These are phyloP conservation scores for Cyberlindnera veronae DNA, from an alignment of 805 yeast species.

Conservation along the genomic window DNA sequence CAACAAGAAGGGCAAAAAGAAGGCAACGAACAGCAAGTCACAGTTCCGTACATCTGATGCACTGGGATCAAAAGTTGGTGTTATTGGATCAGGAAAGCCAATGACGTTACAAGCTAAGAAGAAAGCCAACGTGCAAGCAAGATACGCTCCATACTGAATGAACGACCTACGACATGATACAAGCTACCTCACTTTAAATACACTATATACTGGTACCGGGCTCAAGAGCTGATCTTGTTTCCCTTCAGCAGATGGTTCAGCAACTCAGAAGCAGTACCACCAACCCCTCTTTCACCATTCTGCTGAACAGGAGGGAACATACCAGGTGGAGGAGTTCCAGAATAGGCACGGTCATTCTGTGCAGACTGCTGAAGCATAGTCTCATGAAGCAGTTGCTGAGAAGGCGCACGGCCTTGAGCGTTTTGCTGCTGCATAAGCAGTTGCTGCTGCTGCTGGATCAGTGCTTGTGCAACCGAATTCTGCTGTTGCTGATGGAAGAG, in stretches of 20 bases:
- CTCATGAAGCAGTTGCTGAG: slow-evolving; percentile 25
- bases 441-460: slow-evolving; percentile 24
- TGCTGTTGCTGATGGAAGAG: slow-evolving; percentile 23
- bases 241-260: slow-evolving; percentile 84
- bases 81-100: slow-evolving; percentile 10
- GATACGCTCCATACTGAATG: slow-evolving; percentile 19
- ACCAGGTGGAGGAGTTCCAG: slow-evolving; percentile 73
- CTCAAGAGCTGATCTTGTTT: slow-evolving; percentile 42
- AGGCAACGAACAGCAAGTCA: slow-evolving; percentile 4
- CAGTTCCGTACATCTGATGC: slow-evolving; percentile 12
- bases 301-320: slow-evolving; percentile 37
- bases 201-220: neutral
- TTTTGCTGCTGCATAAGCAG: slow-evolving; percentile 24
- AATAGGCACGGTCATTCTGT: slow-evolving; percentile 31
- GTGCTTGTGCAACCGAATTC: slow-evolving; percentile 19
- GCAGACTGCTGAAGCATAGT: slow-evolving; percentile 20
- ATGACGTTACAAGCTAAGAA: slow-evolving; percentile 13
- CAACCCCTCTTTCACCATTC: slow-evolving; percentile 20
- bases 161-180: neutral
- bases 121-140: slow-evolving; percentile 2
- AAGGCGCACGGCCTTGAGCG: slow-evolving; percentile 23
- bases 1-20: slow-evolving; percentile 17
- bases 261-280: slow-evolving; percentile 70
- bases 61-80: slow-evolving; percentile 20
- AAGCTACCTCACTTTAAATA: neutral